A percentile compares a stretch with the other conserved stretches of the same genome.
Conservation (phyloP, 1,139 yeast species). For the Yamadazyma dushanensis region DNA sequence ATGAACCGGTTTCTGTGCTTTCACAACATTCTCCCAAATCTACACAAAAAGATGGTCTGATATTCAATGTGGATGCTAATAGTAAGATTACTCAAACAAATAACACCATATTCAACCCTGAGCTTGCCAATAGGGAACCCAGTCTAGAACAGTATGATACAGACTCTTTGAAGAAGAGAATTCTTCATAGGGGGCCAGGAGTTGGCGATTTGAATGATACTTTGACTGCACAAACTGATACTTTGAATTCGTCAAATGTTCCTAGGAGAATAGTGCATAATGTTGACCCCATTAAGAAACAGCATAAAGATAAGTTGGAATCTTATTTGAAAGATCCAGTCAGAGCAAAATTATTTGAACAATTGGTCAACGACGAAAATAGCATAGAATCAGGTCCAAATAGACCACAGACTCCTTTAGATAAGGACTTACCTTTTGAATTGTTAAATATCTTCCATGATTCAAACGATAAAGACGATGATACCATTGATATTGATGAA, state of each 20-base stretch:
- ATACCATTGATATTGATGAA: too few species aligned
- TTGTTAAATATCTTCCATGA: constrained; percentile 9
- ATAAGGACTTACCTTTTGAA: constrained; percentile 5
- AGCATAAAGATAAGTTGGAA: constrained; percentile 12
- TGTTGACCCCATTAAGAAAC: constrained; percentile 37
- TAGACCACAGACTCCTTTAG: not conserved
- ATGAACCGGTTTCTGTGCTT: not conserved
- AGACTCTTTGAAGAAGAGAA: constrained; percentile 23
- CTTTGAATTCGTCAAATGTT: constrained; percentile 22
- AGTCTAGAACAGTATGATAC: constrained; percentile 22
- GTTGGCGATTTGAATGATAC: constrained; percentile 16
- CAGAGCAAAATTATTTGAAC: constrained; percentile 17
- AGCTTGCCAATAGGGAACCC: constrained; percentile 15
- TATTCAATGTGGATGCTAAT: constrained; percentile 6
- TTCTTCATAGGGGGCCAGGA: constrained; percentile 6
- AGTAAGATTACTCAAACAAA: constrained; percentile 6
- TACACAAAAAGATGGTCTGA: not conserved
- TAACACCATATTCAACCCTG: constrained; percentile 16
- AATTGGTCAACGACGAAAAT: constrained; percentile 28
- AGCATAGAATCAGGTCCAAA: constrained; percentile 35
- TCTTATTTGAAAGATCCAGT: constrained; percentile 11
- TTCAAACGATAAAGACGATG: too few species aligned
- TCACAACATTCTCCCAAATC: not conserved
- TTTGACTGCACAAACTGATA: constrained; percentile 20
- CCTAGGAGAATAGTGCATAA: constrained; percentile 17